Conservation (phyloP, 805 yeast genomes). For the Wickerhamiella sorbophila region DNA sequence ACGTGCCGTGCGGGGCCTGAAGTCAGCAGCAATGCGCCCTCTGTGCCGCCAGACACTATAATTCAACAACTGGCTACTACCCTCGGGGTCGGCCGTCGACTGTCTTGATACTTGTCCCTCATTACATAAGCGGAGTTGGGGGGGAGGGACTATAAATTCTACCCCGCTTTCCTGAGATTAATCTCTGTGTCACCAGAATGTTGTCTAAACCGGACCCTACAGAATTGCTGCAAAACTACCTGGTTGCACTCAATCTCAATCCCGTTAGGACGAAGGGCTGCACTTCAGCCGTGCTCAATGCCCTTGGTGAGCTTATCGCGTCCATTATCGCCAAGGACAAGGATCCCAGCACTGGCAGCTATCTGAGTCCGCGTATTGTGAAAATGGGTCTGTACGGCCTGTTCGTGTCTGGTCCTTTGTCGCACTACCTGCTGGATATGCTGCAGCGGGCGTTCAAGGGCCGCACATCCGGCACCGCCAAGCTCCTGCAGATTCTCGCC, state of each 20-base stretch:
- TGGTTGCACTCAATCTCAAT: constrained; percentile 18
- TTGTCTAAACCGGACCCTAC: constrained; percentile 1
- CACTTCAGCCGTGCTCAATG: constrained; percentile 26
- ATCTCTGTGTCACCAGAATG: neutral
- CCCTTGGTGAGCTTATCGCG: constrained; percentile 24
- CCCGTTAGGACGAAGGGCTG: constrained; percentile 26
- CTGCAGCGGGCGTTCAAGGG: constrained; percentile 26
- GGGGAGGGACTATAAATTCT: neutral
- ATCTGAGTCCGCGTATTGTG: constrained; percentile 24
- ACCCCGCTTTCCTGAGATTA: neutral
- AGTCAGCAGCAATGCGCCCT: too few species aligned
- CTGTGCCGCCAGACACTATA: too few species aligned
- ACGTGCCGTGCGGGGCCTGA: too few species aligned
- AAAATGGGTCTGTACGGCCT: constrained; percentile 29
- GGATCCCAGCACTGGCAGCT: constrained; percentile 24
- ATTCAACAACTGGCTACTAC: too few species aligned
- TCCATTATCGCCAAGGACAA: constrained; percentile 25
- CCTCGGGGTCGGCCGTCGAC: too few species aligned
- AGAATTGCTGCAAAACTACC: constrained; percentile 16
- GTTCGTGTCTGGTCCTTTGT: constrained; percentile 26
- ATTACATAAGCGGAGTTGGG: neutral
- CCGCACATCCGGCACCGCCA: constrained; percentile 18
- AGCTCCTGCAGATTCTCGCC: constrained; percentile 25
- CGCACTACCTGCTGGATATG: constrained; percentile 24
- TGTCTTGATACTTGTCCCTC: too few species aligned